A percentile compares a stretch with the other conserved stretches of the same genome.
These are phyloP conservation scores for Leccinum pellstonianum DNA, from an alignment of 768 basidiomycete species.

Conservation along the genomic window DNA sequence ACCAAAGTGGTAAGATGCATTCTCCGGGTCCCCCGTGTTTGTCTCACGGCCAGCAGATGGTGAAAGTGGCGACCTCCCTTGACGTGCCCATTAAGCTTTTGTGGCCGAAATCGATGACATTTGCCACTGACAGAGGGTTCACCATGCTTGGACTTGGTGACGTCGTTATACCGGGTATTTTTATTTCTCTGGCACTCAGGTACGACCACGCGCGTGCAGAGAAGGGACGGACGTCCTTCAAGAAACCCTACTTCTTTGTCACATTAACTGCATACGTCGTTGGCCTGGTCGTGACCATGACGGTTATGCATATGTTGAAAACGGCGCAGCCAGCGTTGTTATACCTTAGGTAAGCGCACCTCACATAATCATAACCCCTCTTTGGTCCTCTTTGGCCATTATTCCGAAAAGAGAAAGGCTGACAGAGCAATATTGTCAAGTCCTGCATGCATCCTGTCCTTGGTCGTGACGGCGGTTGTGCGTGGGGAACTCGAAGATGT, in stretches of 20 bases:
- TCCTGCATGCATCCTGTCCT: slow-evolving; percentile 75
- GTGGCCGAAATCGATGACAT: slow-evolving; percentile 68
- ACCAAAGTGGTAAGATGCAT: slow-evolving; percentile 69
- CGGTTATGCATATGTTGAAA: slow-evolving; percentile 75
- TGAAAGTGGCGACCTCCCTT: slow-evolving; percentile 84
- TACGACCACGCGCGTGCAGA: slow-evolving; percentile 65
- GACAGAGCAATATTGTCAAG: slow-evolving; percentile 35
- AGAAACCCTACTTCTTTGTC: slow-evolving; percentile 75
- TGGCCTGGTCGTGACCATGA: slow-evolving; percentile 76
- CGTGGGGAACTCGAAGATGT: slow-evolving; percentile 70
- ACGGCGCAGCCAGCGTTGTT: slow-evolving; percentile 89
- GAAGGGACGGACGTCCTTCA: slow-evolving; percentile 39
- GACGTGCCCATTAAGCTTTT: slow-evolving; percentile 94
- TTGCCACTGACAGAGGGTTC: slow-evolving; percentile 56
- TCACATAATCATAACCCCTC: background rate
- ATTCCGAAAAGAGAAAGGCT: background rate
- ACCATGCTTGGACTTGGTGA: slow-evolving; percentile 95
- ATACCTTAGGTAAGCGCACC: slow-evolving; percentile 72
- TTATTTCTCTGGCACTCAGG: slow-evolving; percentile 83
- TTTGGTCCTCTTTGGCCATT: background rate
- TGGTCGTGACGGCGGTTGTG: slow-evolving; percentile 53
- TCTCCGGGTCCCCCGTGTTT: background rate
- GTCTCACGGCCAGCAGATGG: slow-evolving; percentile 59
- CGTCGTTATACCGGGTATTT: slow-evolving; percentile 64
- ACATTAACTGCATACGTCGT: slow-evolving; percentile 67